Conservation (phyloP, 371 early-diverging fungal genomes). For the Mortierella sp. region DNA sequence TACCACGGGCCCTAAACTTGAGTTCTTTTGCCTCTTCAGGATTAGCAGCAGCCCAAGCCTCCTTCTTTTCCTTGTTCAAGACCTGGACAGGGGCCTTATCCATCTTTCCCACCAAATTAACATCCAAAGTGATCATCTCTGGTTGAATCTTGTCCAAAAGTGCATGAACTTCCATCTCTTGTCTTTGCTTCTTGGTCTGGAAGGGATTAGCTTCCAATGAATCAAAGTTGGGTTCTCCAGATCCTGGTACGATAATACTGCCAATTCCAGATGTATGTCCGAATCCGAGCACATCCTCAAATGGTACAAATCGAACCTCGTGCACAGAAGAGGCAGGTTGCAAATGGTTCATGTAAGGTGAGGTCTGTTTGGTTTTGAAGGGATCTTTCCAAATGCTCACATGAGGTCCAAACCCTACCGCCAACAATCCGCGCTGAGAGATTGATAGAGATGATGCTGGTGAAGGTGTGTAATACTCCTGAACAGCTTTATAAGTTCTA, state of each 20-base stretch:
- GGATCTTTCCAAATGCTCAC: slow-evolving; percentile 93
- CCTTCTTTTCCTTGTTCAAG: slow-evolving; percentile 64
- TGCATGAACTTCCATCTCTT: slow-evolving; percentile 92
- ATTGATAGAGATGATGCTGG: slow-evolving; percentile 84
- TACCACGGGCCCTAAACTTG: slow-evolving; percentile 80
- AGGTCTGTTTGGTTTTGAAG: slow-evolving; percentile 76
- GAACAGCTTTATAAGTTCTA: slow-evolving; percentile 85
- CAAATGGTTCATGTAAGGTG: slow-evolving; percentile 93
- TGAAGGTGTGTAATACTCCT: slow-evolving; percentile 82
- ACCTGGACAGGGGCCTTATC: slow-evolving; percentile 69
- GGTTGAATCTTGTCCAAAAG: slow-evolving; percentile 89
- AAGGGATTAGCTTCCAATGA: slow-evolving; percentile 95
- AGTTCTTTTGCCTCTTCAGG: slow-evolving; percentile 64
- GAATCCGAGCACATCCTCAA: slow-evolving; percentile 97
- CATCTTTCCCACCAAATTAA: slow-evolving; percentile 78
- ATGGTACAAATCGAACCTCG: slow-evolving; percentile 89
- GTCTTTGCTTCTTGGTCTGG: slow-evolving; percentile 92
- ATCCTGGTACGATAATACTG: slow-evolving; percentile 91
- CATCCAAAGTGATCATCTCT: slow-evolving; percentile 82
- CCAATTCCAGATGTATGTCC: slow-evolving; percentile 91
- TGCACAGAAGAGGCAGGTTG: slow-evolving; percentile 68
- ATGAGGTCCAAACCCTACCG: slow-evolving; percentile 84
- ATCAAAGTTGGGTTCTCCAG: slow-evolving; percentile 98
- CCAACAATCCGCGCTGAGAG: slow-evolving; percentile 90
- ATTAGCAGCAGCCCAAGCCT: slow-evolving; percentile 59